phyloP scores from a whole-genome alignment of 2,329 filamentous ascomycete genomes.

The Sporothrix brasiliensis region DNA sequence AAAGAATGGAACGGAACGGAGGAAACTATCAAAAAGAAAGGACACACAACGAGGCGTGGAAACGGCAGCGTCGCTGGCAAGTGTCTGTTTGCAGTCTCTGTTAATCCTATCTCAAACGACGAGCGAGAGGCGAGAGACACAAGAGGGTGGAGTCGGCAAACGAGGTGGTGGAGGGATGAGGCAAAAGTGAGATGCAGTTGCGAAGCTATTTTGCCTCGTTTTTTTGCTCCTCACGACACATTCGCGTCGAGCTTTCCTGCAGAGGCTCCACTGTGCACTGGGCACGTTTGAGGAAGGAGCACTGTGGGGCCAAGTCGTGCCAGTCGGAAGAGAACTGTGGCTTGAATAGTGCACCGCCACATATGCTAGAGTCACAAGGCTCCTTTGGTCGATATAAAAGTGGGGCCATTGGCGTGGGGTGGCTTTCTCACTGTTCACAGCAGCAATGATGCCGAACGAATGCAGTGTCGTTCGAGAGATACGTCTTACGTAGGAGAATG shows the following conservation, averaged over 20 bases:
- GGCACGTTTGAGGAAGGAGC: constrained; percentile 21
- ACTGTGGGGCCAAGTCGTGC: neutral
- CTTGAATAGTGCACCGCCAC: constrained; percentile 11
- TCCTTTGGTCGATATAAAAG: constrained; percentile 14
- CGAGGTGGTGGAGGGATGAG: constrained; percentile 8
- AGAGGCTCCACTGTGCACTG: constrained; percentile 9
- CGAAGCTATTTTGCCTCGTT: constrained; percentile 30
- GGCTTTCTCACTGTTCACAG: neutral
- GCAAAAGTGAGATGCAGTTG: constrained; percentile 10
- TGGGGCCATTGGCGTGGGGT: constrained; percentile 10
- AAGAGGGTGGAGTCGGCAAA: constrained; percentile 2
- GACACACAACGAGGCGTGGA: neutral
- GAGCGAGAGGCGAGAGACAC: neutral
- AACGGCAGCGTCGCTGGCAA: neutral
- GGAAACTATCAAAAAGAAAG: constrained; percentile 6
- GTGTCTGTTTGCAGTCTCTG: neutral
- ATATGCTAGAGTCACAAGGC: neutral
- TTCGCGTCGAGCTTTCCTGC: constrained; percentile 30
- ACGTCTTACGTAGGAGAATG: constrained; percentile 17
- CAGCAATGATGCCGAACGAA: neutral
- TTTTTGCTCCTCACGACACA: constrained; percentile 29
- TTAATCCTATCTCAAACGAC: neutral
- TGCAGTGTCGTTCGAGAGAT: neutral
- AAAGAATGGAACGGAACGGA: neutral
- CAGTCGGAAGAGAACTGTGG: neutral